phyloP scores from a whole-genome alignment of 2,329 filamentous ascomycete genomes.

The Fusarium domesticum region DNA sequence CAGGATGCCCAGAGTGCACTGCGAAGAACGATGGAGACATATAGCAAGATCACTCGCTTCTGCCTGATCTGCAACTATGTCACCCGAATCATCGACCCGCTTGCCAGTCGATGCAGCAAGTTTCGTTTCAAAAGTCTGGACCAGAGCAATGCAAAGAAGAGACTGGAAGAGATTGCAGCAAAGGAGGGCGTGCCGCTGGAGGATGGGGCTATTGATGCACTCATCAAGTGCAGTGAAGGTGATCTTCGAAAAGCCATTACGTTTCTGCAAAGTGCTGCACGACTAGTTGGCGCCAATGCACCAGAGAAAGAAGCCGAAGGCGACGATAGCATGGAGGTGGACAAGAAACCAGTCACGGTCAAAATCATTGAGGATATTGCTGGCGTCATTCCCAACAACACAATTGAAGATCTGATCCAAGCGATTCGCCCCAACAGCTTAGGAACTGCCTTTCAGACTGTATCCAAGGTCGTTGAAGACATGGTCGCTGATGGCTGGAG shows the following conservation, averaged over 20 bases:
- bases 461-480: conserved; percentile 79
- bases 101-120: conserved; percentile 91
- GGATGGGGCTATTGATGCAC: conserved; percentile 73
- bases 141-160: conserved; percentile 73
- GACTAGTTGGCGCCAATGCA: conserved; percentile 70
- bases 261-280: conserved; percentile 89
- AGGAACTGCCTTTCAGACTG: conserved; percentile 64
- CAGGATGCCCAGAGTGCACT: conserved; percentile 95
- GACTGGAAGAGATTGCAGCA: conserved; percentile 78
- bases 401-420: conserved; percentile 66
- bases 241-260: conserved; percentile 96
- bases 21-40: conserved; percentile 96
- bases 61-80: conserved; percentile 99
- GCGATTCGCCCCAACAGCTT: conserved; percentile 72
- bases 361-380: conserved; percentile 90
- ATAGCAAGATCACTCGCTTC: conserved; percentile 93
- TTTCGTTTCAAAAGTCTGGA: conserved; percentile 97
- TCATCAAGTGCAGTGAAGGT: conserved; percentile 87
- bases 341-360: conserved; percentile 65
- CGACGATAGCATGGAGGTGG: conserved; percentile 61
- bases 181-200: conserved; percentile 75
- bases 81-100: conserved; percentile 92
- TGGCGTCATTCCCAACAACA: conserved; percentile 78
- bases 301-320: conserved; percentile 47
- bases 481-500: conserved; percentile 98